These are phyloP conservation scores for Eutrema japonicum DNA, from an alignment of 345 rosid species.

Conservation along the genomic window DNA sequence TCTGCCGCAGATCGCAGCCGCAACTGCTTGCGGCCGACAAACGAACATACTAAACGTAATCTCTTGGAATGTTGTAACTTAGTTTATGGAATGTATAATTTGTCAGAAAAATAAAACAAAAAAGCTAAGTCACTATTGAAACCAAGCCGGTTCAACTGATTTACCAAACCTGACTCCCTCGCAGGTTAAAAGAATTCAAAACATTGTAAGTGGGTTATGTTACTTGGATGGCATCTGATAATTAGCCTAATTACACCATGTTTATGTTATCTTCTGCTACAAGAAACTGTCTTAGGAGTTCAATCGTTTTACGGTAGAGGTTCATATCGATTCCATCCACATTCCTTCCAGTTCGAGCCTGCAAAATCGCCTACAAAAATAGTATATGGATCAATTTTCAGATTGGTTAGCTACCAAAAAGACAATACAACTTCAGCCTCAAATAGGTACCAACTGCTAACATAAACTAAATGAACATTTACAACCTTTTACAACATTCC, in stretches of 20 bases:
- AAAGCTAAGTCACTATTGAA: too few species aligned
- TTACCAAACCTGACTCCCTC: neutral
- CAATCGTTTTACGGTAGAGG: slow-evolving; percentile 69
- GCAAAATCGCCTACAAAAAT: slow-evolving; percentile 62
- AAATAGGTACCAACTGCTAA: neutral
- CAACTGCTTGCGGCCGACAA: too few species aligned
- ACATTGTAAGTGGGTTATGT: neutral
- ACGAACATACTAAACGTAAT: too few species aligned
- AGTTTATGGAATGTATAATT: too few species aligned
- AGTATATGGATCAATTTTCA: neutral
- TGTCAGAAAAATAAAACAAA: too few species aligned
- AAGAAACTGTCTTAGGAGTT: slow-evolving; percentile 64
- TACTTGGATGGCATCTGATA: slow-evolving; percentile 9
- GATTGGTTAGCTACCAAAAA: neutral
- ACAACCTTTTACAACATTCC: neutral
- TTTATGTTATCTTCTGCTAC: slow-evolving; percentile 23
- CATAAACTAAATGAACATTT: neutral
- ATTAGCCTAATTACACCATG: slow-evolving; percentile 19
- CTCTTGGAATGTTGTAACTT: too few species aligned
- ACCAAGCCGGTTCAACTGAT: neutral
- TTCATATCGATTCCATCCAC: slow-evolving; percentile 80
- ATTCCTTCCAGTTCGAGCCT: slow-evolving; percentile 80
- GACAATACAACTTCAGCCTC: slow-evolving; percentile 1
- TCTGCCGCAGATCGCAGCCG: too few species aligned
- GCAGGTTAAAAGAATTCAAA: neutral